Conservation (phyloP, 495 filamentous ascomycete genomes). For the Penicillium ochrochloron region DNA sequence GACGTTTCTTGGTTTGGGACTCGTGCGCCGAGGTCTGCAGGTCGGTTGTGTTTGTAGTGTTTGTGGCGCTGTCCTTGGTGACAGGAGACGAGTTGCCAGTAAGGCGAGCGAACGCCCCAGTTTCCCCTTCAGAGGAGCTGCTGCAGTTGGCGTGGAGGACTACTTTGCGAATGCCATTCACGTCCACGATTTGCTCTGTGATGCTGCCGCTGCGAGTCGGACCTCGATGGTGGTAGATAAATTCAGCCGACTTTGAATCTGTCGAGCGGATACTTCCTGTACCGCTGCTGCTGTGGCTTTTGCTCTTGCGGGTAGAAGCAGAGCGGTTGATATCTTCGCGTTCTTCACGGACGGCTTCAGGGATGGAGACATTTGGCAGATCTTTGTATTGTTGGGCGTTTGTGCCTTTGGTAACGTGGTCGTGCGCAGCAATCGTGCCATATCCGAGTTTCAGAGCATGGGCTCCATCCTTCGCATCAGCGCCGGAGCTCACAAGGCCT, state of each 20-base stretch:
- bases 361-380: conserved; percentile 40
- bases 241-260: conserved; percentile 35
- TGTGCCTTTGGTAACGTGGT: conserved; percentile 31
- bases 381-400: conserved; percentile 34
- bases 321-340: conserved; percentile 33
- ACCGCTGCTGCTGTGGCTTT: conserved; percentile 27
- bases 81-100: conserved; percentile 21
- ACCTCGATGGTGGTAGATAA: conserved; percentile 48
- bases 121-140: conserved; percentile 48
- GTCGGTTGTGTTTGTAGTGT: conserved; percentile 6
- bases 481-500: conserved; percentile 55
- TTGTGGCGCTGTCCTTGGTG: conserved; percentile 22
- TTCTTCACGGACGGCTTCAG: conserved; percentile 45
- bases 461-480: conserved; percentile 69
- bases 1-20: conserved; percentile 19
- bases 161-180: conserved; percentile 82
- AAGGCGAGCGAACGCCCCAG: conserved; percentile 11
- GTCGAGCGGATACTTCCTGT: conserved; percentile 47
- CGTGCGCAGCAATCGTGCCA: conserved; percentile 51
- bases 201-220: conserved; percentile 83
- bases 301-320: conserved; percentile 13
- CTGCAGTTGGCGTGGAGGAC: conserved; percentile 75
- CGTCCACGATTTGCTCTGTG: conserved; percentile 83
- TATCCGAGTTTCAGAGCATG: conserved; percentile 69
- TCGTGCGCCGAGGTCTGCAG: conserved; percentile 15